Evolutionary conservation across 1,284 basidiomycete species (phyloP).

Genomic region (Austroboletus olivaceoglutinosus): DNA sequence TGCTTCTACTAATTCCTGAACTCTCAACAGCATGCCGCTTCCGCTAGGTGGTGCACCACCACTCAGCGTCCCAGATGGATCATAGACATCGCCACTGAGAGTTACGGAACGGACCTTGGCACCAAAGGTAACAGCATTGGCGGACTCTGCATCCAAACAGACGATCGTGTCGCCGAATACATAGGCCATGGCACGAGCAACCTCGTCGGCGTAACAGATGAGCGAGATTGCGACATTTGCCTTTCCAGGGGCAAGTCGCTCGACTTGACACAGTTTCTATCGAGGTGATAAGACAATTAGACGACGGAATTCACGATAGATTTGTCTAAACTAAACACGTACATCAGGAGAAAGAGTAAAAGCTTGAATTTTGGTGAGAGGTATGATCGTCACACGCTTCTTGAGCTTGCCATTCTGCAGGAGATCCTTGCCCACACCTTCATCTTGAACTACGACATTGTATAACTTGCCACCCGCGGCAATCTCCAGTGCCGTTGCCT

Average conservation of each 20-base stretch:
- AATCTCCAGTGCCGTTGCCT: slow-evolving; percentile 91
- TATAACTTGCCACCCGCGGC: slow-evolving; percentile 91
- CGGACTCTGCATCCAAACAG: slow-evolving; percentile 87
- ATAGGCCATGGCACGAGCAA: slow-evolving; percentile 87
- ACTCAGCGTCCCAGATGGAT: slow-evolving; percentile 91
- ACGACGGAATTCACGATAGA: neutral
- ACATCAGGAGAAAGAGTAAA: slow-evolving; percentile 66
- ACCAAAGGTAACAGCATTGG: slow-evolving; percentile 86
- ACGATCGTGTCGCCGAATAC: slow-evolving; percentile 95
- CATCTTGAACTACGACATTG: slow-evolving; percentile 93
- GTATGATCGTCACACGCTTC: slow-evolving; percentile 93
- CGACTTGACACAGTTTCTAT: slow-evolving; percentile 77
- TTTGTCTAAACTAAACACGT: no score
- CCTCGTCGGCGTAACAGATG: slow-evolving; percentile 83
- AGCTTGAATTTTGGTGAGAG: slow-evolving; percentile 87
- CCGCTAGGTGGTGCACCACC: slow-evolving; percentile 86
- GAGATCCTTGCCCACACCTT: slow-evolving; percentile 83
- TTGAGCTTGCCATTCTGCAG: slow-evolving; percentile 81
- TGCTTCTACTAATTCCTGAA: slow-evolving; percentile 78
- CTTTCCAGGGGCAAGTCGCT: slow-evolving; percentile 77
- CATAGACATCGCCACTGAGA: slow-evolving; percentile 93
- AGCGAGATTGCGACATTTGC: slow-evolving; percentile 86
- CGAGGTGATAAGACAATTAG: neutral
- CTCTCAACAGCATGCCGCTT: slow-evolving; percentile 77
- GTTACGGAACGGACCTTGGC: slow-evolving; percentile 83